Evolutionary conservation across 2,329 filamentous ascomycete genomes (phyloP), one percentile per base, ranked within the genome.

Genomic region (Nemania bipapillata): DNA sequence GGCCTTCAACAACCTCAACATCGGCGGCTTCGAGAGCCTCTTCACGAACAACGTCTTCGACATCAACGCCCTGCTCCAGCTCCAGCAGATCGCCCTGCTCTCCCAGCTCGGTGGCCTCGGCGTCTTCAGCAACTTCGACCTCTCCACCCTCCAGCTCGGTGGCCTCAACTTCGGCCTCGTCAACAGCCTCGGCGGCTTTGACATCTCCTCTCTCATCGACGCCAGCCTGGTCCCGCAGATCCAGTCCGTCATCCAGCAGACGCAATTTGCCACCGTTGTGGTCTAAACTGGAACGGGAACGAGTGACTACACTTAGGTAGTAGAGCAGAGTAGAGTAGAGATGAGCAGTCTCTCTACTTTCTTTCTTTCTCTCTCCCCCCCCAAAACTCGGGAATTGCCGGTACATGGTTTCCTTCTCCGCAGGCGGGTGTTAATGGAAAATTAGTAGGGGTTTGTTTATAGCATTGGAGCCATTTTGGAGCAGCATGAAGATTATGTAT

Each of bases 31-130:
- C 76, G 72, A 77, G 70, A 74, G 77, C 67, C 70, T 82, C 49
- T 81, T 83, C 73, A 74, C 83, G 68, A 80, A 82, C 79, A 83
- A 86, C 77, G 80, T 82, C 64, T 81, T 85, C 72, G 78, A 79
- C 69, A 73, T 86, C 79, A 84, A 85, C 80, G 72, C 78, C 20
- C 77, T 86, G 69, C 79, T 86, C 52, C 77, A 79, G 72, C 78
- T 83, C 61, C 76, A 78, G 72, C 77, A 78, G 73, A 66, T 78
- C 42, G 74, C 74, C 63, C 70, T 76, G 26, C 72, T 78, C 60
- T 70, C 73, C 3, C 74, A 78, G 70, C 80, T 86, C 65, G 73
- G 78, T 68, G 73, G 79, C 72, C 79, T 83, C 69, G 80, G 80
- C 68, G 68, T 79, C 72, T 77, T 81, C 78, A 81, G 83, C 79